Conservation (phyloP, 352 stramenopile genomes). For the Phytophthora pistaciae region DNA sequence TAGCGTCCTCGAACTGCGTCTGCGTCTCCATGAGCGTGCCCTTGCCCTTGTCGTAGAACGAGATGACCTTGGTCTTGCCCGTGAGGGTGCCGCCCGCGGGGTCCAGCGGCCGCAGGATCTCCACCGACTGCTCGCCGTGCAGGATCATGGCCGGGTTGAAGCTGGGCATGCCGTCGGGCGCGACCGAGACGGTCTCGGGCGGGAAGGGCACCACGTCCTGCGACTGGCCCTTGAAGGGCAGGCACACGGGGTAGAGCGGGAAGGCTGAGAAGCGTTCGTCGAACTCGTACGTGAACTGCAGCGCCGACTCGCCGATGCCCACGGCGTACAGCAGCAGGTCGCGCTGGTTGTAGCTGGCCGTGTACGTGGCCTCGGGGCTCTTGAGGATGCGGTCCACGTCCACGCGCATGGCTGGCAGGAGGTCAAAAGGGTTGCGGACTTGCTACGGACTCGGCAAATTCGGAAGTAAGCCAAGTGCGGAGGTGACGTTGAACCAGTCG, state of each 20-base stretch:
- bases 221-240: conserved; percentile 89
- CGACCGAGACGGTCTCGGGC: conserved; percentile 64
- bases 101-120: conserved; percentile 80
- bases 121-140: conserved; percentile 87
- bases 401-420: conserved; percentile 48
- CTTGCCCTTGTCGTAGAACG: conserved; percentile 87
- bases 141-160: conserved; percentile 89
- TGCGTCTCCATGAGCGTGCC: conserved; percentile 88
- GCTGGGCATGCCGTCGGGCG: conserved; percentile 72
- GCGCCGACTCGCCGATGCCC: conserved; percentile 86
- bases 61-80: conserved; percentile 77
- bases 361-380: conserved; percentile 57
- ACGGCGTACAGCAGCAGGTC: conserved; percentile 91
- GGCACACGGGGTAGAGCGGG: conserved; percentile 88
- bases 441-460: conserved; percentile 13
- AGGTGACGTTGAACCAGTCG: conserved; percentile 26
- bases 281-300: conserved; percentile 92
- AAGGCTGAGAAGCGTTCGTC: conserved; percentile 89
- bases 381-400: conserved; percentile 74
- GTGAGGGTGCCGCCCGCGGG: conserved; percentile 58
- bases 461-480: conserved; percentile 17
- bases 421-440: background rate
- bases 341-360: conserved; percentile 87
- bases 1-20: conserved; percentile 78
- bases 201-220: conserved; percentile 91